Percentiles rank a stretch among this genome's conserved stretches.
These are phyloP conservation scores for Piper betle DNA, from an alignment of 164 flowering plant genomes.

Conservation along the genomic window DNA sequence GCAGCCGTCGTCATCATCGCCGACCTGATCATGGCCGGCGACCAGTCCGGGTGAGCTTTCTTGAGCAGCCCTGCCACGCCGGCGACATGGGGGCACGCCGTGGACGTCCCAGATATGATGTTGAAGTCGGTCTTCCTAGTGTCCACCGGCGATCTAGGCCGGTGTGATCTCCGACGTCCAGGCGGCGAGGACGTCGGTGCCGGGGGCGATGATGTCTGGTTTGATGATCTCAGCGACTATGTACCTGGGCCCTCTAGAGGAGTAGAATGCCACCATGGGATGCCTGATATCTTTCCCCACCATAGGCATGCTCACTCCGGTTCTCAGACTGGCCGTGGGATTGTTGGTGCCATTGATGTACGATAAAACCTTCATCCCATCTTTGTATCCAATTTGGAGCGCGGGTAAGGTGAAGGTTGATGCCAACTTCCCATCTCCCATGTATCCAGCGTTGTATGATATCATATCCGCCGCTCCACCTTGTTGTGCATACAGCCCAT, in stretches of 20 bases:
- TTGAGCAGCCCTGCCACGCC: constrained; percentile 38
- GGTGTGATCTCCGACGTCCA: no score
- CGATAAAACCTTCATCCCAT: constrained; percentile 28
- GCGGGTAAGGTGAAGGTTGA: constrained; percentile 23
- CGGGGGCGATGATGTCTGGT: constrained; percentile 60
- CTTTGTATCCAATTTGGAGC: constrained; percentile 14
- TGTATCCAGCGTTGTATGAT: no score
- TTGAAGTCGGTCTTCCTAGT: constrained; percentile 31
- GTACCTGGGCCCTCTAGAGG: constrained; percentile 28
- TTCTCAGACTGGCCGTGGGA: constrained; percentile 17
- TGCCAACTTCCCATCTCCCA: constrained; percentile 35
- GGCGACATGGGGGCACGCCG: constrained; percentile 38
- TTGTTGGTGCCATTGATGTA: constrained; percentile 28
- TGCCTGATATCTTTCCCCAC: no score
- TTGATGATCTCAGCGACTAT: constrained; percentile 34
- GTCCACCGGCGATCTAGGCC: constrained; percentile 38
- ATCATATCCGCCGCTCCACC: constrained; percentile 17
- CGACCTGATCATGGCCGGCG: constrained; percentile 26
- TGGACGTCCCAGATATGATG: no score
- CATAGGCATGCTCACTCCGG: constrained; percentile 8
- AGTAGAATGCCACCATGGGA: constrained; percentile 19
- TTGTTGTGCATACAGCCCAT: constrained; percentile 27
- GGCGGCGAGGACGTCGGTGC: no score
- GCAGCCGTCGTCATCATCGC: constrained; percentile 35
- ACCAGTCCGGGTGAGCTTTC: constrained; percentile 54